Conservation (phyloP, 2,329 filamentous ascomycete species). For the Capronia coronata region DNA sequence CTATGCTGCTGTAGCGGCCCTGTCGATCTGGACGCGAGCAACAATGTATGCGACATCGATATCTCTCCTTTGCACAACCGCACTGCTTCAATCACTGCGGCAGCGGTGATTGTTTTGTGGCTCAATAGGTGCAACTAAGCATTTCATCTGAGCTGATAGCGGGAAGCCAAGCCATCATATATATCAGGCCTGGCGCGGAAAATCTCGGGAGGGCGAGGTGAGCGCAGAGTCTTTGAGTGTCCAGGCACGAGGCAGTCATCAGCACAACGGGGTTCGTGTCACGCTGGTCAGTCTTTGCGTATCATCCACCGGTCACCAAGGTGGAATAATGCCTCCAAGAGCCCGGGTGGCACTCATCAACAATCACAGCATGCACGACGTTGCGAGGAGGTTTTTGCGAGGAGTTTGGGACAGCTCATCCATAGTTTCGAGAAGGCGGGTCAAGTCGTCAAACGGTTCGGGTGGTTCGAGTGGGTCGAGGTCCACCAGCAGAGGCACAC, state of each 20-base stretch:
- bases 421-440: constrained; percentile 12
- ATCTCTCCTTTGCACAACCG: neutral
- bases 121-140: neutral
- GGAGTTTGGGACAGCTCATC: constrained; percentile 5
- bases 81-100: neutral
- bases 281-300: neutral
- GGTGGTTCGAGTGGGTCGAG: too few species aligned
- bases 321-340: constrained; percentile 1
- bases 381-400: too few species aligned
- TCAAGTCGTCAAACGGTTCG: constrained; percentile 16
- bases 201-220: neutral
- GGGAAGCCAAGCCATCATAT: neutral
- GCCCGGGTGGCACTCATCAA: constrained; percentile 2
- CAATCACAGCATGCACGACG: constrained; percentile 18
- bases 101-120: neutral
- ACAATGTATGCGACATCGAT: neutral
- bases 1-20: neutral
- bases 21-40: too few species aligned
- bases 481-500: constrained; percentile 18
- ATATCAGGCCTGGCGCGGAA: neutral
- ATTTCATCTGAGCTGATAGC: neutral
- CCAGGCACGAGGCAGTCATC: constrained; percentile 6
- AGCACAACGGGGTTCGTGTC: constrained; percentile 8
- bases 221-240: neutral
- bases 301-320: neutral